Percentiles rank a stretch among this genome's conserved stretches.
Evolutionary conservation across 2,329 filamentous ascomycete species (phyloP).

Genomic region (Diaporthe sp.): DNA sequence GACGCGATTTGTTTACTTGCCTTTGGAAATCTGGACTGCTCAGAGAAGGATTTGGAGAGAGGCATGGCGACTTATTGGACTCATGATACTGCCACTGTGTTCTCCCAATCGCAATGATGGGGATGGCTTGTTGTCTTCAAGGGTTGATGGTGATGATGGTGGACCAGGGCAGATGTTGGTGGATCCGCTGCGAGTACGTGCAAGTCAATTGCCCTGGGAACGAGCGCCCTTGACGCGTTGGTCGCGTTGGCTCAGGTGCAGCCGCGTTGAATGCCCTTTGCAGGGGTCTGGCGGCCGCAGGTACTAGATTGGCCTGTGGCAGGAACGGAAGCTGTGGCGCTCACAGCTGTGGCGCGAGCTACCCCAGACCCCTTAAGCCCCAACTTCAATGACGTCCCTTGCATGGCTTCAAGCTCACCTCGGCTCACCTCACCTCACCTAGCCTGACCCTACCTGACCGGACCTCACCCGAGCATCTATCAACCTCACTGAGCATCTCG

Average conservation of each 20-base stretch:
- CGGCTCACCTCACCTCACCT: background rate
- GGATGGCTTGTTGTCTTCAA: background rate
- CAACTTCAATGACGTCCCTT: constrained; percentile 36
- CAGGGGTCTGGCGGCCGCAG: constrained; percentile 22
- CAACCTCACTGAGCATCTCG: background rate
- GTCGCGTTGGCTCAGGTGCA: constrained; percentile 20
- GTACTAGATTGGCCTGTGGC: too few relatives aligned
- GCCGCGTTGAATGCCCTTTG: background rate
- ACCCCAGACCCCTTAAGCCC: constrained; percentile 11
- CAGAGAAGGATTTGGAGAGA: constrained; percentile 57
- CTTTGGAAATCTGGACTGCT: constrained; percentile 52
- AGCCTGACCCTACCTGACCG: background rate
- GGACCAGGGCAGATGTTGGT: constrained; percentile 9
- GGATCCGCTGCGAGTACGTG: constrained; percentile 3
- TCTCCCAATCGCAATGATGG: constrained; percentile 6
- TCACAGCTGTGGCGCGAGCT: constrained; percentile 36
- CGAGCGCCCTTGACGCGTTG: constrained; percentile 16
- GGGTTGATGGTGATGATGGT: background rate
- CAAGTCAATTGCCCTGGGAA: constrained; percentile 31
- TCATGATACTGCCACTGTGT: constrained; percentile 42
- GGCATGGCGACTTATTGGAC: constrained; percentile 49
- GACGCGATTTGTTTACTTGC: constrained; percentile 42
- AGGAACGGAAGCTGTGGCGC: constrained; percentile 11
- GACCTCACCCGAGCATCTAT: background rate
- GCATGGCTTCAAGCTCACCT: background rate